Evolutionary conservation across 768 basidiomycete species (phyloP), one percentile per base, ranked within the genome.

Genomic region (Boletellus sp.): DNA sequence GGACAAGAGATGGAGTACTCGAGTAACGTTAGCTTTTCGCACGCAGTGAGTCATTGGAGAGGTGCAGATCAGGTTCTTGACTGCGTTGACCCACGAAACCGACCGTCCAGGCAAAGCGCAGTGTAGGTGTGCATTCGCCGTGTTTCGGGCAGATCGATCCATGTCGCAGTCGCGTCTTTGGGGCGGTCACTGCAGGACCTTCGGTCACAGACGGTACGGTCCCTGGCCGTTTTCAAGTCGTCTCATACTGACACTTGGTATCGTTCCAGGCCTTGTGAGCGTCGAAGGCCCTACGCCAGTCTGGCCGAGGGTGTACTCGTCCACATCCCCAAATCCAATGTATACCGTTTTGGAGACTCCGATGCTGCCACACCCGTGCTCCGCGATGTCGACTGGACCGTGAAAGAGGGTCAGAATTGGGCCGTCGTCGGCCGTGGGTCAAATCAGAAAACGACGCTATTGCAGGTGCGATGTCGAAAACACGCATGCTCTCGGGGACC

Each of bases 401-500:
- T 87, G 0, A 66, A 74, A 20, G 74, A 83, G 17, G 75, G 75
- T 23, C 79, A 90, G 61, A 81, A 75, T 15, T 92, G 90, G 90
- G 90, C 85, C 0, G 74, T 92, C 9, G 74, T 92, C 4, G 82
- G 83, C 1, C 78, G 81, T 24, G 80, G 79, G 1, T 76, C 81
- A 17, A 80, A 81, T 19, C 79, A 83, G 52, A 87, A 87, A 54
- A 68, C 77, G 0, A 70, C 73, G 0, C 48, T 90, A 13, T 77
- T 92, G 51, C 81, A 87, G 74, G 90, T 89, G 61, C 15, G 13
- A 42, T 54, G 5, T 19, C 34, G 7, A 17, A 20, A 6, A 10
- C 33, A 10, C 11, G 17, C 8, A 17, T 16, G 9, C 23, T 6
- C 23, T 24, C 12, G 19, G 22, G 32, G 36, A 20, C 16, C 17